Conservation (phyloP, 108 stramenopile species). For the Poteriospumella lacustris region DNA sequence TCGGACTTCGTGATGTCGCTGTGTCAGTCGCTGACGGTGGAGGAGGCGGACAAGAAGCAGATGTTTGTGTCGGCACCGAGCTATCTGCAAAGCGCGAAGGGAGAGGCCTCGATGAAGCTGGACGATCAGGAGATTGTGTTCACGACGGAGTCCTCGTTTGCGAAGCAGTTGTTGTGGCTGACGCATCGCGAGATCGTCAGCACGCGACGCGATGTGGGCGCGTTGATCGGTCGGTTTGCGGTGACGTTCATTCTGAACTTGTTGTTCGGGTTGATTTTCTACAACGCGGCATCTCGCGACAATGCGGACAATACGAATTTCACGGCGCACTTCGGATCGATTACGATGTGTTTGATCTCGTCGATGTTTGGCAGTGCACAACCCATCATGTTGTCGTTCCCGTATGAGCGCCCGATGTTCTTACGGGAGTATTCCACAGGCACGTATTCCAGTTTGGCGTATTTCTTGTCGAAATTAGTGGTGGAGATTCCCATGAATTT, state of each 20-base stretch:
- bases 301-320: background rate
- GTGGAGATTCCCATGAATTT: background rate
- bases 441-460: slow-evolving; percentile 52
- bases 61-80: background rate
- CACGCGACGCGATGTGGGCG: background rate
- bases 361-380: slow-evolving; percentile 72
- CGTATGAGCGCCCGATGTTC: slow-evolving; percentile 77
- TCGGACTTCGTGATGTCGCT: slow-evolving; percentile 14
- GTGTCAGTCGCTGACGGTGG: background rate
- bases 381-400: slow-evolving; percentile 64
- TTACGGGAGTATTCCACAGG: slow-evolving; percentile 77
- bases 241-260: background rate
- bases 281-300: background rate
- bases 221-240: background rate
- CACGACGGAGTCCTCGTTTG: background rate
- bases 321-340: background rate
- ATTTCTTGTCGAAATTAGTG: background rate
- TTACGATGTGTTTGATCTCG: slow-evolving; percentile 21
- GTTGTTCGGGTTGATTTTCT: background rate
- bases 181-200: background rate
- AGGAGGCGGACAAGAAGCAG: background rate
- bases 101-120: background rate
- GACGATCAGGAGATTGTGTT: background rate
- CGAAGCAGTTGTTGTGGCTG: background rate
- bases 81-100: background rate